Evolutionary conservation across 345 rosid species (phyloP).

Genomic region (Lenwebbia sp.): DNA sequence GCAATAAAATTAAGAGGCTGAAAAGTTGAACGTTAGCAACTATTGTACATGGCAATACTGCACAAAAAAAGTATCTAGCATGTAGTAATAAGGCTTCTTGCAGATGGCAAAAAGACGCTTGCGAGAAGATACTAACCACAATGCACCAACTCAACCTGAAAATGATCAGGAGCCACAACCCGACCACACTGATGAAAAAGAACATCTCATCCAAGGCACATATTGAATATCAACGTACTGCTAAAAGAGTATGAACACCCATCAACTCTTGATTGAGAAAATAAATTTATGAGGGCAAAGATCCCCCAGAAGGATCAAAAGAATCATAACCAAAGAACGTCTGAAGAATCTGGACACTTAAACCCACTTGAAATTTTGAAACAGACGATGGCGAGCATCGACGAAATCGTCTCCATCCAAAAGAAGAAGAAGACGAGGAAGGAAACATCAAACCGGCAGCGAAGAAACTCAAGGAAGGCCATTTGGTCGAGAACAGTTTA

Average conservation of each 20-base stretch:
- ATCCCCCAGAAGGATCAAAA: background rate
- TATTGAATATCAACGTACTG: background rate
- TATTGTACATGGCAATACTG: background rate
- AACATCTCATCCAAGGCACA: background rate
- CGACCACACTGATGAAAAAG: background rate
- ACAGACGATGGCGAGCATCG: background rate
- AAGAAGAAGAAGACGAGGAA: background rate
- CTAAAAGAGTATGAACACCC: background rate
- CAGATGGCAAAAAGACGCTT: background rate
- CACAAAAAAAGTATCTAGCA: background rate
- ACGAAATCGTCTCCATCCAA: background rate
- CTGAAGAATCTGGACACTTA: background rate
- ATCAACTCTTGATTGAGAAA: background rate
- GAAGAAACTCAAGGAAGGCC: slow-evolving; percentile 34
- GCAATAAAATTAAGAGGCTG: background rate
- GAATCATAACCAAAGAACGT: background rate
- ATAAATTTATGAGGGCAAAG: background rate
- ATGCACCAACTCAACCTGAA: background rate
- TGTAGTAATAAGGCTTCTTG: background rate
- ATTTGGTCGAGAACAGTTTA: slow-evolving; percentile 57
- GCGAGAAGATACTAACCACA: background rate
- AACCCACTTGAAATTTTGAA: background rate
- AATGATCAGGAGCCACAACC: background rate
- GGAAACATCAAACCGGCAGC: background rate
- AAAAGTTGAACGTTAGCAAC: background rate